Conservation (phyloP, 495 filamentous ascomycete genomes). For the Copromyces sp. region DNA sequence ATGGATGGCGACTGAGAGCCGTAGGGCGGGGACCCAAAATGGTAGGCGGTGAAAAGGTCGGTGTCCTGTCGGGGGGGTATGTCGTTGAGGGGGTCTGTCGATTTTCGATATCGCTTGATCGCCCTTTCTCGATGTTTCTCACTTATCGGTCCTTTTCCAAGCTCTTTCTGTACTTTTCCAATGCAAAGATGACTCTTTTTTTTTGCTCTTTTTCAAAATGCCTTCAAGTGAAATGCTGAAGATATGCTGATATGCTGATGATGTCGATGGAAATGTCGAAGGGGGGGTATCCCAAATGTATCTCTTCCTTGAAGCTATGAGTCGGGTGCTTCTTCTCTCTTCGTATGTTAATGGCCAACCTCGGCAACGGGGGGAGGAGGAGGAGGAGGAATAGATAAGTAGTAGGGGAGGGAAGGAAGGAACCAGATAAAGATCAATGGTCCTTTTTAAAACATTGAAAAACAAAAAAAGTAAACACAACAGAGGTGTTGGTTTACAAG, state of each 20-base stretch:
- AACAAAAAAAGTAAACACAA: not conserved
- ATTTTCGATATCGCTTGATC: not conserved
- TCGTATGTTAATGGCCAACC: conserved; percentile 14
- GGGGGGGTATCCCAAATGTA: not conserved
- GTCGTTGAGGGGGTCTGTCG: not conserved
- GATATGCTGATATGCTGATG: not conserved
- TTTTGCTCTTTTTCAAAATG: not conserved
- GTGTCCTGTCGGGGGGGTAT: not conserved
- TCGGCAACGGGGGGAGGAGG: conserved; percentile 6
- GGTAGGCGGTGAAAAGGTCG: not conserved
- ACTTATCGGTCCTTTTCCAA: not conserved
- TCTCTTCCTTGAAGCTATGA: conserved; percentile 4
- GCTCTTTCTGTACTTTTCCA: not conserved
- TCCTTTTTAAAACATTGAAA: not conserved
- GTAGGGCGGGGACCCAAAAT: not conserved
- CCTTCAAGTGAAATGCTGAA: not conserved
- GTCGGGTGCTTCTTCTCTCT: conserved; percentile 12
- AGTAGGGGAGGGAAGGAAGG: not conserved
- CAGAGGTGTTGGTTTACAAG: not conserved
- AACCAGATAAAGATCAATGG: not conserved
- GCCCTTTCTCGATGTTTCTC: not conserved
- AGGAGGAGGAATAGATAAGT: not conserved
- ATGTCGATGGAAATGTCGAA: not conserved
- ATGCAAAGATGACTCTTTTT: not conserved
- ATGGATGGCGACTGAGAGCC: not conserved